phyloP scores from a whole-genome alignment of 306 rosid species.

The Glycyrrhiza uralensis region DNA sequence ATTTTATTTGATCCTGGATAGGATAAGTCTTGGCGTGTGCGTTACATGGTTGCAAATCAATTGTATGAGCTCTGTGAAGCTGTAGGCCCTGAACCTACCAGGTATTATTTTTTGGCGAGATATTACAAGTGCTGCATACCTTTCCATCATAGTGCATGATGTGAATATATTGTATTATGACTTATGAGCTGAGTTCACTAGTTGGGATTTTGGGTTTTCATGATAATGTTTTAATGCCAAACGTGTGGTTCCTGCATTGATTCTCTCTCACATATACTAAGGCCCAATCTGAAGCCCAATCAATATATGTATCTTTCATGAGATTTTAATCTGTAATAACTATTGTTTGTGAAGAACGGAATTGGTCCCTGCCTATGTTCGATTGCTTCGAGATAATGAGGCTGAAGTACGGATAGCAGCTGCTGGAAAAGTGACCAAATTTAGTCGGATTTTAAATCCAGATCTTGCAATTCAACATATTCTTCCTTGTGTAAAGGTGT shows the following conservation, averaged over 20 bases:
- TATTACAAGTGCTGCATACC: background rate
- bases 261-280: background rate
- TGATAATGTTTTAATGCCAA: slow-evolving; percentile 1
- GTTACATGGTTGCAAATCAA: slow-evolving; percentile 99
- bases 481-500: slow-evolving; percentile 97
- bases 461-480: slow-evolving; percentile 89
- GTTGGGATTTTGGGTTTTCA: background rate
- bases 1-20: slow-evolving; percentile 31
- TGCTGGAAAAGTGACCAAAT: slow-evolving; percentile 96
- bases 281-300: background rate
- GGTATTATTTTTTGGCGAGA: slow-evolving; percentile 45
- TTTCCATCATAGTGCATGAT: slow-evolving; percentile 15
- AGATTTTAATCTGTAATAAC: slow-evolving; percentile 22
- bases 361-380: slow-evolving; percentile 95
- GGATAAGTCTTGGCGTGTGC: slow-evolving; percentile 99
- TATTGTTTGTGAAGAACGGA: slow-evolving; percentile 54
- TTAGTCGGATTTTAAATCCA: slow-evolving; percentile 86
- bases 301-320: background rate
- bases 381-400: slow-evolving; percentile 94
- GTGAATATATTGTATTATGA: slow-evolving; percentile 2
- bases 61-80: slow-evolving; percentile 95
- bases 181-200: slow-evolving; percentile 8
- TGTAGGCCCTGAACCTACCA: slow-evolving; percentile 93
- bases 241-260: background rate
- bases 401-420: slow-evolving; percentile 99